Conservation (phyloP, 106 monocot species). For the Allium fistulosum region DNA sequence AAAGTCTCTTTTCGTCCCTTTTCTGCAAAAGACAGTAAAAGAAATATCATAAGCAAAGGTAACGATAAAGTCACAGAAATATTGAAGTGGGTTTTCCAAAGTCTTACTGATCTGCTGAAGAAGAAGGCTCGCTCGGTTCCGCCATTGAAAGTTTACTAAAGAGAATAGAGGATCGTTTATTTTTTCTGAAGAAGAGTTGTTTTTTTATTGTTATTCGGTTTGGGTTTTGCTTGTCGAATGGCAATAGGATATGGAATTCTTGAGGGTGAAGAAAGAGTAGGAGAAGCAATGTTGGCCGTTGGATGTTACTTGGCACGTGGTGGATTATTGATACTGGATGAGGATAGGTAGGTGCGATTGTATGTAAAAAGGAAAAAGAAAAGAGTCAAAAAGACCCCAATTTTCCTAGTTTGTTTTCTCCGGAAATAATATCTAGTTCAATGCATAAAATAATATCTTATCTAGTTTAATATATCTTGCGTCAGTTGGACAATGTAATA, state of each 20-base stretch:
- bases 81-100: background rate
- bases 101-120: constrained; percentile 58
- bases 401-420: too few species aligned
- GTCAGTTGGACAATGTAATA: too few species aligned
- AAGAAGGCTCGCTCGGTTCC: constrained; percentile 33
- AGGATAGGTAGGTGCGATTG: too few species aligned
- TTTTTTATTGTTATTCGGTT: background rate
- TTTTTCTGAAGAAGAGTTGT: background rate
- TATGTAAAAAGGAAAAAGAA: too few species aligned
- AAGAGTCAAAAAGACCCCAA: too few species aligned
- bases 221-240: background rate
- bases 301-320: background rate
- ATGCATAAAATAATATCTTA: too few species aligned
- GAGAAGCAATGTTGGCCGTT: background rate
- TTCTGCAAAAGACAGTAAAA: constrained; percentile 20
- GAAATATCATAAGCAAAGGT: background rate
- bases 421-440: too few species aligned
- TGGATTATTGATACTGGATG: too few species aligned
- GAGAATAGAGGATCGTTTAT: background rate
- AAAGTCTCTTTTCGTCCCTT: constrained; percentile 52
- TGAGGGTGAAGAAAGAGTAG: background rate
- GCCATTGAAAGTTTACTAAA: constrained; percentile 23
- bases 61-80: background rate
- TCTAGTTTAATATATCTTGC: too few species aligned
- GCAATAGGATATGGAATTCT: background rate